Evolutionary conservation across 2,329 filamentous ascomycete species (phyloP).

Genomic region (Lomentospora prolificans): DNA sequence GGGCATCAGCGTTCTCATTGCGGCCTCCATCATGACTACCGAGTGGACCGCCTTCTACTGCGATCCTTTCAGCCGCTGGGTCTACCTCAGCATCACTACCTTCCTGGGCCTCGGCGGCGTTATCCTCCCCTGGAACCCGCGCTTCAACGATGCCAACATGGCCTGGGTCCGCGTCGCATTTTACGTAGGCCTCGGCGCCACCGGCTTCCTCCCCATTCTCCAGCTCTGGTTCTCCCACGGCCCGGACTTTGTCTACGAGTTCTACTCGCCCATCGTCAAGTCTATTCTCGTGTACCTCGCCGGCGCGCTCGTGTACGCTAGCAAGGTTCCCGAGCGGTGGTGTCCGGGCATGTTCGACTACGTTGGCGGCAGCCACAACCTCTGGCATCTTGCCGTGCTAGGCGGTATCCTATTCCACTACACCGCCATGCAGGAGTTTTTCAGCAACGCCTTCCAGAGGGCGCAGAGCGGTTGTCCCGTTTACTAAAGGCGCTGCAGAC

Average conservation of each 20-base stretch:
- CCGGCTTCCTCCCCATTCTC: slow-evolving; percentile 79
- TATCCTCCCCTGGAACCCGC: slow-evolving; percentile 90
- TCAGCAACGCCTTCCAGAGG: slow-evolving; percentile 63
- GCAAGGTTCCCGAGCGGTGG: slow-evolving; percentile 88
- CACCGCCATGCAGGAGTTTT: slow-evolving; percentile 90
- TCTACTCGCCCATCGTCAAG: slow-evolving; percentile 81
- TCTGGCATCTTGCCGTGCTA: slow-evolving; percentile 92
- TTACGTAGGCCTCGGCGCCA: slow-evolving; percentile 77
- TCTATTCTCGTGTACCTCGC: slow-evolving; percentile 76
- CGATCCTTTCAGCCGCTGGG: slow-evolving; percentile 76
- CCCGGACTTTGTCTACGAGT: slow-evolving; percentile 69
- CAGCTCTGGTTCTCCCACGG: slow-evolving; percentile 76
- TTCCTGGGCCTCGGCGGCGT: slow-evolving; percentile 76
- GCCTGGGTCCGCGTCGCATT: slow-evolving; percentile 87
- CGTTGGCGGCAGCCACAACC: slow-evolving; percentile 87
- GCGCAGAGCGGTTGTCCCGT: slow-evolving; percentile 50
- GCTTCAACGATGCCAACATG: slow-evolving; percentile 88
- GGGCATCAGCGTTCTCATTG: slow-evolving; percentile 88
- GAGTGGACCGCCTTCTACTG: slow-evolving; percentile 99
- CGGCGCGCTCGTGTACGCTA: slow-evolving; percentile 81
- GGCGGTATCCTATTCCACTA: slow-evolving; percentile 98
- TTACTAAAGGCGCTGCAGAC: slow-evolving; percentile 25
- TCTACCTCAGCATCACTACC: slow-evolving; percentile 76
- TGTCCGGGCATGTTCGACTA: slow-evolving; percentile 91
- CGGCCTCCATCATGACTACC: slow-evolving; percentile 93